Evolutionary conservation across 2,329 filamentous ascomycete species (phyloP).

Genomic region (Colletotrichum sp.): DNA sequence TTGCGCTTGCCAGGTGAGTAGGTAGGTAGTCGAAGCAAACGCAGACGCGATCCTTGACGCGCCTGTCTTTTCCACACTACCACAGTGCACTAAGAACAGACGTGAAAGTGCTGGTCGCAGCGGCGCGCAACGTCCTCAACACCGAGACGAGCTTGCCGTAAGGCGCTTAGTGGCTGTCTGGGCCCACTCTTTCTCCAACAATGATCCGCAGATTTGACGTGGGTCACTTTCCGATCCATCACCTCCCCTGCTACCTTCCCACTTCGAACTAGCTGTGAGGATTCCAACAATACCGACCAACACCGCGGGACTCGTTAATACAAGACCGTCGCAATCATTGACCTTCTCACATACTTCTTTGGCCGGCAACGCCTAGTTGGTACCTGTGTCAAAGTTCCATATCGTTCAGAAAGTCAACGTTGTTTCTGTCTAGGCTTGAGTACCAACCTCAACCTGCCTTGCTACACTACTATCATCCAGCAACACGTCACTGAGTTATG

Average conservation of each 20-base stretch:
- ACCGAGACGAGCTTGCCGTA: neutral
- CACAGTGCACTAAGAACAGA: neutral
- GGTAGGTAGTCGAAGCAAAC: neutral
- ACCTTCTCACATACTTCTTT: neutral
- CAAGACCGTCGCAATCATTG: neutral
- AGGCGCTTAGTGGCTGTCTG: neutral
- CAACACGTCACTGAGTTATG: neutral
- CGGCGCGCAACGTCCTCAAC: neutral
- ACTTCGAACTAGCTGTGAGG: neutral
- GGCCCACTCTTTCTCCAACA: neutral
- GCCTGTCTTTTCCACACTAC: neutral
- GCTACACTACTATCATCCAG: neutral
- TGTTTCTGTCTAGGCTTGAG: neutral
- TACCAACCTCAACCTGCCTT: neutral
- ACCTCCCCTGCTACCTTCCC: neutral
- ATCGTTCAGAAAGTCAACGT: neutral
- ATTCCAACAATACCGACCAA: neutral
- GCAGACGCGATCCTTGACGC: constrained; percentile 7
- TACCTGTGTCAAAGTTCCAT: neutral
- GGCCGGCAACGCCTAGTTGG: neutral
- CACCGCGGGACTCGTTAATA: neutral
- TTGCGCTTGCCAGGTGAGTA: neutral
- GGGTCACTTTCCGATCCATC: neutral
- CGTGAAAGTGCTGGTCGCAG: neutral
- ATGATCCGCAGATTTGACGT: neutral